Conservation (phyloP, 495 filamentous ascomycete species). For the Penicilliopsis zonata region DNA sequence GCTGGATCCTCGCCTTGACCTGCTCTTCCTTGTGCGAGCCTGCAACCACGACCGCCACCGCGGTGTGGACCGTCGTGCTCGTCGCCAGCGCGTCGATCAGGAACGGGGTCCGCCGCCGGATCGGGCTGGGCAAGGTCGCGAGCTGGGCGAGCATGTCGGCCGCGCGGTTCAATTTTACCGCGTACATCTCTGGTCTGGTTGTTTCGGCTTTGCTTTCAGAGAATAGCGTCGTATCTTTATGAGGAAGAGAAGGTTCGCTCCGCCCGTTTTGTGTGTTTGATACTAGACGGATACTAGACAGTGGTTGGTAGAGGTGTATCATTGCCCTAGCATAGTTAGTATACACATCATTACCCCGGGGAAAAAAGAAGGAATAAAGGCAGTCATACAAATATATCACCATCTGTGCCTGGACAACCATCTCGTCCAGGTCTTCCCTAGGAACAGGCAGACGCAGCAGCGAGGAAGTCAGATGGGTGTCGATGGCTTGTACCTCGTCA, state of each 20-base stretch:
- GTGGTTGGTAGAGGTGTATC: conserved; percentile 65
- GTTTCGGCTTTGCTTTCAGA: too few species aligned
- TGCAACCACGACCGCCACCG: conserved; percentile 40
- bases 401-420: conserved; percentile 75
- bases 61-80: conserved; percentile 32
- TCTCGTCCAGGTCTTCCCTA: conserved; percentile 51
- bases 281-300: conserved; percentile 32
- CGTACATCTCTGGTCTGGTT: conserved; percentile 44
- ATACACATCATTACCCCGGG: neutral
- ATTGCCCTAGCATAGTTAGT: conserved; percentile 33
- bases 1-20: conserved; percentile 51
- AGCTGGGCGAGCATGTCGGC: conserved; percentile 60
- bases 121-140: conserved; percentile 54
- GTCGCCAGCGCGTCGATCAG: conserved; percentile 58
- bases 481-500: conserved; percentile 31
- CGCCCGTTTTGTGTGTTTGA: too few species aligned
- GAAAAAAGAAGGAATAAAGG: neutral
- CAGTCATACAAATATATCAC: conserved; percentile 25
- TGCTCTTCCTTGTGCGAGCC: conserved; percentile 43
- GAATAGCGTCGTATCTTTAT: too few species aligned
- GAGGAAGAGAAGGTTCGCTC: too few species aligned
- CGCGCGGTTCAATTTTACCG: conserved; percentile 55
- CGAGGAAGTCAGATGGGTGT: conserved; percentile 58
- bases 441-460: conserved; percentile 50
- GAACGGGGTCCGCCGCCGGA: conserved; percentile 61